These are phyloP conservation scores for Rhizophagus clarus DNA, from an alignment of 192 early-diverging fungal species.

Conservation along the genomic window DNA sequence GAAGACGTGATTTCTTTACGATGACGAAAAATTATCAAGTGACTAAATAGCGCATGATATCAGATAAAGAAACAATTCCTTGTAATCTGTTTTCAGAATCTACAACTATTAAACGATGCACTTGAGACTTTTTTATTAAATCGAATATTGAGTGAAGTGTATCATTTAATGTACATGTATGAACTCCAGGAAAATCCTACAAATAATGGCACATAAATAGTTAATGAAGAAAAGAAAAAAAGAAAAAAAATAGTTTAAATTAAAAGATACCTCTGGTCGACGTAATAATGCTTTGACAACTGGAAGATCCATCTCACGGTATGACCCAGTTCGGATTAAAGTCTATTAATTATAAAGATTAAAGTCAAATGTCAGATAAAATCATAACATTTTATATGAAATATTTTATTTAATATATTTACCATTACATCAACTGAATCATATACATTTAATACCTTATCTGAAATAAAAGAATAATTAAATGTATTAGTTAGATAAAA, in stretches of 20 bases:
- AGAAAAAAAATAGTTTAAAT: neutral
- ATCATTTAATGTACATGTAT: slow-evolving; percentile 86
- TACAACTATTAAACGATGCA: slow-evolving; percentile 91
- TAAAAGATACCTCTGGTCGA: slow-evolving; percentile 69
- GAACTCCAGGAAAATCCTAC: slow-evolving; percentile 90
- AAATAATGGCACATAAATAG: neutral
- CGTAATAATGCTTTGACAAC: slow-evolving; percentile 83
- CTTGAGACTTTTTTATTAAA: slow-evolving; percentile 81
- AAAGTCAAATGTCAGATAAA: neutral
- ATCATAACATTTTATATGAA: no score
- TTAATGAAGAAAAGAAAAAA: neutral
- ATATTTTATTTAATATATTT: slow-evolving; percentile 20
- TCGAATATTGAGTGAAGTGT: slow-evolving; percentile 88
- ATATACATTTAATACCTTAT: slow-evolving; percentile 89
- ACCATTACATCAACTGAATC: slow-evolving; percentile 97
- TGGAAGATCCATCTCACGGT: slow-evolving; percentile 81
- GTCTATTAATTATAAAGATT: slow-evolving; percentile 45
- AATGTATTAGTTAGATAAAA: neutral
- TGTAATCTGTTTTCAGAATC: slow-evolving; percentile 78
- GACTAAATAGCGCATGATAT: slow-evolving; percentile 71
- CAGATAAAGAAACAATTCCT: slow-evolving; percentile 85
- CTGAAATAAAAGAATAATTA: slow-evolving; percentile 39
- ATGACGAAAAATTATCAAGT: slow-evolving; percentile 18
- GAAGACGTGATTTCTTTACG: no score
- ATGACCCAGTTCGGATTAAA: slow-evolving; percentile 67